Conservation (phyloP, 345 rosid genomes). For the Eucalyptus fibrosa region DNA sequence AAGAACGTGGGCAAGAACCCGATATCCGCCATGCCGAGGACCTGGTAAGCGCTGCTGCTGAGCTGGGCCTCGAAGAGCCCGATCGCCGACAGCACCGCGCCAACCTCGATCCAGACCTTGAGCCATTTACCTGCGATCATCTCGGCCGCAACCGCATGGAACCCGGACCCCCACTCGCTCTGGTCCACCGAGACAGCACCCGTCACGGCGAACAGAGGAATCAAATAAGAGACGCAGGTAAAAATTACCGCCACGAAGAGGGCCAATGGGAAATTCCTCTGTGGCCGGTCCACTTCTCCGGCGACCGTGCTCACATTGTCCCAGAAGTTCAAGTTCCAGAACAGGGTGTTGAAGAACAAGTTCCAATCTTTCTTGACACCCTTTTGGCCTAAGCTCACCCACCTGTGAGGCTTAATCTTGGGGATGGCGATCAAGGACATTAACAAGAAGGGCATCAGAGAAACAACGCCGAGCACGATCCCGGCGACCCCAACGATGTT, state of each 20-base stretch:
- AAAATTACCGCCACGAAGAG: conserved; percentile 26
- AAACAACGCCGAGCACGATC: conserved; percentile 24
- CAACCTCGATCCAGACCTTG: conserved; percentile 49
- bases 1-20: conserved; percentile 29
- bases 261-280: conserved; percentile 34
- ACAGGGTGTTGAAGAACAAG: conserved; percentile 51
- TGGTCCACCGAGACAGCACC: conserved; percentile 61
- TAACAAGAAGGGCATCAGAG: conserved; percentile 42
- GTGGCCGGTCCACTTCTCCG: conserved; percentile 50
- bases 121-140: conserved; percentile 78
- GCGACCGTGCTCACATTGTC: conserved; percentile 52
- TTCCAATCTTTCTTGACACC: conserved; percentile 52
- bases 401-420: conserved; percentile 28
- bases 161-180: conserved; percentile 44
- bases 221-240: conserved; percentile 32
- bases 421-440: conserved; percentile 40
- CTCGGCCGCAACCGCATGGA: conserved; percentile 41
- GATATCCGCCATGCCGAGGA: conserved; percentile 51
- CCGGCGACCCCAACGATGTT: conserved; percentile 40
- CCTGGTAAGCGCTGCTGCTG: conserved; percentile 62
- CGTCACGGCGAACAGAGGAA: conserved; percentile 49
- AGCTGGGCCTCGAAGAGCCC: conserved; percentile 81
- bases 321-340: conserved; percentile 70
- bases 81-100: conserved; percentile 54
- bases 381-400: conserved; percentile 45